Base-by-base conservation (phyloP, 495 filamentous ascomycete genomes). In the Viridothelium virens region DNA sequence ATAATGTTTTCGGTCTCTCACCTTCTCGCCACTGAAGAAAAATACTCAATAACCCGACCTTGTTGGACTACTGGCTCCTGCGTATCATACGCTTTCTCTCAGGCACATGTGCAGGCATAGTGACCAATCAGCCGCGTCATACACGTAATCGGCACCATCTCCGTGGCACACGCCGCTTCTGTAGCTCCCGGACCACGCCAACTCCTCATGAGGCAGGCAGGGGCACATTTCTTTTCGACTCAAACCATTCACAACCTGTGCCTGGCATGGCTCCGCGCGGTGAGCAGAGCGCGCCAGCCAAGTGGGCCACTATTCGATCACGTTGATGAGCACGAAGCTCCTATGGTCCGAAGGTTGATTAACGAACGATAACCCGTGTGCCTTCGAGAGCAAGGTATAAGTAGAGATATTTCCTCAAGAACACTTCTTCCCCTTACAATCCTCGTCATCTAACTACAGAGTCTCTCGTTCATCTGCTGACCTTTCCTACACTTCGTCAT, bases 361-460 rank as follows among this genome's bases (percentile, higher is more conserved):
- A 25, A 25, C 25, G 25, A 25, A 25, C 5, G 48, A 59, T 59
- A 59, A 0, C 31, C 25, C 53, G 18, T 14, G 25, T 6, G 5
- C 2, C 53, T 10, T 36, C 53, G 53, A 59, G 11, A 31, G 53
- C 53, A 59, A 59, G 31, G 53, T 59, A 59, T 59, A 59, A 59
- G 53, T 33, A 36, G n/a, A 7, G 14, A 59, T 34, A 36, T 59
- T 59, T 59, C 53, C 53, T n/a, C 10, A 5, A 36, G 18, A 25
- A 25, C 25, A 25, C 25, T 25, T 25, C 25, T 25, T 25, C 25
- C 25, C 25, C 25, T 25, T 25, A 25, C 25, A 25, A 25, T 25
- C 25, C 25, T 25, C 25, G 25, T 25, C 25, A 25, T 25, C 25
- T 25, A 25, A 25, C 25, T 25, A 25, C 25, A 25, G 25, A 44